phyloP scores from a whole-genome alignment of 1,284 basidiomycete species.

The Coriolopsis trogii region DNA sequence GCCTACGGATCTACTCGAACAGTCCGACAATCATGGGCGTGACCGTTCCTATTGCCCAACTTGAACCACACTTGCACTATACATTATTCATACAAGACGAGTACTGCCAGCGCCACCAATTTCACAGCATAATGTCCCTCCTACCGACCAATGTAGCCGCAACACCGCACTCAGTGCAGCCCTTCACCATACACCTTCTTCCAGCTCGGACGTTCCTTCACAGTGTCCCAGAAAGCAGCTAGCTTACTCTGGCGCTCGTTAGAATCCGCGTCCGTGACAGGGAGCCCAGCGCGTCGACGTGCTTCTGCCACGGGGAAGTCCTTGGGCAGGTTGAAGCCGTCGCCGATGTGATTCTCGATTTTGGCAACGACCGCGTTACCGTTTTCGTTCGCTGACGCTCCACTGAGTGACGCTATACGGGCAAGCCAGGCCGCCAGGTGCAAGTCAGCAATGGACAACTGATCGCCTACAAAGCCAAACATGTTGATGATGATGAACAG shows the following conservation, averaged over 20 bases:
- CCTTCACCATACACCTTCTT: constrained; percentile 60
- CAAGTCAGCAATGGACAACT: constrained; percentile 79
- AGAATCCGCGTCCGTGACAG: constrained; percentile 23
- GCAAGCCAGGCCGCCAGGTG: constrained; percentile 82
- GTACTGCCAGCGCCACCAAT: too few species aligned
- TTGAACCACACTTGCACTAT: too few species aligned
- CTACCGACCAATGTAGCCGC: too few species aligned
- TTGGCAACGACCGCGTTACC: constrained; percentile 52
- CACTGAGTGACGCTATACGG: constrained; percentile 60
- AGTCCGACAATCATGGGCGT: too few species aligned
- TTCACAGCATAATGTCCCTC: too few species aligned
- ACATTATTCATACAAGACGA: too few species aligned
- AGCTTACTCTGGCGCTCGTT: constrained; percentile 47
- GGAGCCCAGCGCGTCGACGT: constrained; percentile 33
- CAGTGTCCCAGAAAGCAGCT: constrained; percentile 67
- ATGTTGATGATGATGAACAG: neutral
- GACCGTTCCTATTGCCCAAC: too few species aligned
- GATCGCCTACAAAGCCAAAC: constrained; percentile 54
- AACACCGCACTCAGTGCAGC: constrained; percentile 48
- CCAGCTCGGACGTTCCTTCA: constrained; percentile 70
- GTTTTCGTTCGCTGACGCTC: constrained; percentile 50
- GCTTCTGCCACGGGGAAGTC: constrained; percentile 41
- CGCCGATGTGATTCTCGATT: constrained; percentile 54
- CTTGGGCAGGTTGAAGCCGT: constrained; percentile 46
- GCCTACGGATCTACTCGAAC: too few species aligned